These are phyloP conservation scores for Sphaerulina populicola DNA, from an alignment of 2,329 filamentous ascomycete species.

Conservation along the genomic window DNA sequence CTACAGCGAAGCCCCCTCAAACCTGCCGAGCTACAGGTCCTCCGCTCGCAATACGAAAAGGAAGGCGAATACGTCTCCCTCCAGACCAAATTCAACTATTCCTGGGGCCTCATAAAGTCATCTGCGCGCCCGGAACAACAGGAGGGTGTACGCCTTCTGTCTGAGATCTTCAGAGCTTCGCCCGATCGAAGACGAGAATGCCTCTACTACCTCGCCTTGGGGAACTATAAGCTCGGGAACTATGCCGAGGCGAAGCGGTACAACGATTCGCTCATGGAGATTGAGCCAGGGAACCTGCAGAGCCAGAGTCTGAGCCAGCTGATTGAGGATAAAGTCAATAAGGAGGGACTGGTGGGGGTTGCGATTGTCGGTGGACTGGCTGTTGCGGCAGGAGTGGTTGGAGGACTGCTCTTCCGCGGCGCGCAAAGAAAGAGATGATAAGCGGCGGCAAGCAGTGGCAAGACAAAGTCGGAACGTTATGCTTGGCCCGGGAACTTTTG, in stretches of 20 bases:
- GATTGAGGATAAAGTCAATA: constrained; percentile 93
- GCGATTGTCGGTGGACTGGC: constrained; percentile 91
- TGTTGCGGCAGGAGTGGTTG: constrained; percentile 85
- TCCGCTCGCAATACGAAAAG: constrained; percentile 91
- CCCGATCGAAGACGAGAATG: constrained; percentile 93
- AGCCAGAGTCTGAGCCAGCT: constrained; percentile 74
- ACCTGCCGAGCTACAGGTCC: constrained; percentile 81
- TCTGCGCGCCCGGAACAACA: constrained; percentile 58
- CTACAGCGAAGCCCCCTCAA: constrained; percentile 62
- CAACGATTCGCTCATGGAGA: constrained; percentile 83
- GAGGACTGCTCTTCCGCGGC: constrained; percentile 75
- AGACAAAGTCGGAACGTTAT: background rate
- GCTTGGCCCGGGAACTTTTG: background rate
- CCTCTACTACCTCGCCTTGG: constrained; percentile 93
- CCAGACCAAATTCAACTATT: constrained; percentile 99
- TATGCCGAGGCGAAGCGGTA: constrained; percentile 91
- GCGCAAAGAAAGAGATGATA: constrained; percentile 35
- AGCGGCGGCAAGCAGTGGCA: background rate
- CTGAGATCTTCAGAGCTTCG: constrained; percentile 74
- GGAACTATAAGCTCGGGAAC: constrained; percentile 97
- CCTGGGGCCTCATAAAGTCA: constrained; percentile 97
- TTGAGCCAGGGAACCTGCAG: constrained; percentile 86
- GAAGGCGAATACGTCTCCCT: constrained; percentile 94
- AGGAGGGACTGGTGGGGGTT: constrained; percentile 86
- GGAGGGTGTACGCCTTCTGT: constrained; percentile 23